Conservation (phyloP, 495 filamentous ascomycete species). For the Tuber umbilicatum region DNA sequence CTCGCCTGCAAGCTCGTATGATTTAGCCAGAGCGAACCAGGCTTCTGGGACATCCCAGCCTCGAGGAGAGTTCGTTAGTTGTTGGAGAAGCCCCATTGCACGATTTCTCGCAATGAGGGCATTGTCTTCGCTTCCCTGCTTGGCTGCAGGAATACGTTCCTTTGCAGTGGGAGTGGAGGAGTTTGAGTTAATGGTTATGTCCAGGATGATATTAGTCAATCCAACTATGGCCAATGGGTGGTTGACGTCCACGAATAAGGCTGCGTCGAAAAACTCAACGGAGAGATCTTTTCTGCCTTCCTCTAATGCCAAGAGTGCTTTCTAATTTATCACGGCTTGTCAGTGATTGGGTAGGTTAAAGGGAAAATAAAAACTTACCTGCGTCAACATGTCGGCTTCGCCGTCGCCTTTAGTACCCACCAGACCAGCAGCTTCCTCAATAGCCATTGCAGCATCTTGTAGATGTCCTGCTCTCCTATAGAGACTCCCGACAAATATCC, state of each 20-base stretch:
- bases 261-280: slow-evolving; percentile 67
- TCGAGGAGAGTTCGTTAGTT: slow-evolving; percentile 70
- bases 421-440: slow-evolving; percentile 69
- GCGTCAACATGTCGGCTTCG: slow-evolving; percentile 38
- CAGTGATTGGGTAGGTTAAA: not conserved
- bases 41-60: slow-evolving; percentile 92
- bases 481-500: slow-evolving; percentile 81
- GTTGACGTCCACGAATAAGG: slow-evolving; percentile 65
- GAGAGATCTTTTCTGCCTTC: slow-evolving; percentile 60
- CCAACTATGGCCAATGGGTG: slow-evolving; percentile 79
- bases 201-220: slow-evolving; percentile 70
- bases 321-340: slow-evolving; percentile 45
- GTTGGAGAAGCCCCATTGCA: slow-evolving; percentile 72
- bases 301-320: slow-evolving; percentile 60
- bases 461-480: slow-evolving; percentile 78
- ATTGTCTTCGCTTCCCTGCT: slow-evolving; percentile 15
- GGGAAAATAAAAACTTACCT: slow-evolving; percentile 25
- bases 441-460: slow-evolving; percentile 69
- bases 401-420: slow-evolving; percentile 43
- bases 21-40: slow-evolving; percentile 85
- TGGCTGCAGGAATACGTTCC: slow-evolving; percentile 8
- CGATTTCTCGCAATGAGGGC: slow-evolving; percentile 74
- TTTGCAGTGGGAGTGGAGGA: not conserved
- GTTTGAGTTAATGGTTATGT: slow-evolving; percentile 9
- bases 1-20: slow-evolving; percentile 78